Base-by-base conservation (phyloP, 768 basidiomycete species). In the Gymnopilus dilepis region DNA sequence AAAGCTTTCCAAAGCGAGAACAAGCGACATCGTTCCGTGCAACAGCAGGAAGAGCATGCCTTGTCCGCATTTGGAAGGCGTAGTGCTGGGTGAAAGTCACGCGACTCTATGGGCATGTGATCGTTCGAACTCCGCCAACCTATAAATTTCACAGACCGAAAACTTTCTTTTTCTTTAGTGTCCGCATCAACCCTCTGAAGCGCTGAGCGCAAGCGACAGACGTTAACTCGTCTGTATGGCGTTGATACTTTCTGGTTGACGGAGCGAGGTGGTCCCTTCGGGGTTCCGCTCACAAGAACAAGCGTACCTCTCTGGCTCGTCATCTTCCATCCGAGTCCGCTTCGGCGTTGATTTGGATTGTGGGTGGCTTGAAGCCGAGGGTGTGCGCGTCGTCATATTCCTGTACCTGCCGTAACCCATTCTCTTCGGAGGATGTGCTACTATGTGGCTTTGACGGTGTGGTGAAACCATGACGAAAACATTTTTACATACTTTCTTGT, bases 401-500 rank as follows among this genome's bases (percentile, higher is more conserved):
- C 88, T 88, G 79, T 81, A 87, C 86, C 84, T 86, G 79, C 88
- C 85, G 88, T 88, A 89, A 77, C 66, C 68, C 65, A 60, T 66
- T 63, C 63, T 70, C 54, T 60, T 69, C 63, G 61, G 66, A 70
- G 65, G 71, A 68, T 73, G 74, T 79, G 88, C 82, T 79, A 88
- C 86, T 89, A 89, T 83, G 89, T 89, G 83, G 84, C 88, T 65
- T 84, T 90, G 88, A 90, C 87, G 86, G 89, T 86, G 75, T 82
- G 85, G 88, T 86, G 67, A 90, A 89, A 90, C 90, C 90, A 91
- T 91, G 86, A 86, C 78, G 86, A 78, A 80, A 71, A 90, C 89
- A 90, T 76, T 64, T 62, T 42, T 54, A 42, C 31, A 33, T 26
- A 3, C 42, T 26, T 3, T 54, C 51, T 37, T 37, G 7, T 37